A percentile compares a stretch with the other conserved stretches of the same genome.
phyloP scores from a whole-genome alignment of 257 asterid species.

The Capsicum pubescens region DNA sequence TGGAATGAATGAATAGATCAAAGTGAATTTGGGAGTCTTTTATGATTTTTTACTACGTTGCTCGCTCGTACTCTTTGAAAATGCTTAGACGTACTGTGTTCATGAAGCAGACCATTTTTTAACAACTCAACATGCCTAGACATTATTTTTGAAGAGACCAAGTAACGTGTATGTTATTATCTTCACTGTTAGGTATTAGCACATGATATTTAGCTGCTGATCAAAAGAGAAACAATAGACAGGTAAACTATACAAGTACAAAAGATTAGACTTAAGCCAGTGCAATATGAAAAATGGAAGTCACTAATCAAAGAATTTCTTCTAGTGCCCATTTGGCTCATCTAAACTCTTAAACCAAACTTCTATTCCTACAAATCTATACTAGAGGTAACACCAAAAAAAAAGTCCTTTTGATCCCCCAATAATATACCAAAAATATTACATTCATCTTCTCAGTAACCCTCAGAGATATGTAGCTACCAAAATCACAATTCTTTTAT shows the following conservation, averaged over 20 bases:
- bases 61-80: neutral
- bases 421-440: neutral
- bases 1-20: no score
- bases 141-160: no score
- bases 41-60: neutral
- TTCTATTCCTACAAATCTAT: neutral
- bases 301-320: neutral
- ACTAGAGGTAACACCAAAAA: constrained; percentile 5
- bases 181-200: no score
- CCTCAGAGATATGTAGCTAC: neutral
- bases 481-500: neutral
- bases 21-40: no score
- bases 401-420: constrained; percentile 2
- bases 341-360: neutral
- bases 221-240: no score
- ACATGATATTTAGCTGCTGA: neutral
- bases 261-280: neutral
- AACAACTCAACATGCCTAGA: neutral
- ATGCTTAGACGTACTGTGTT: no score
- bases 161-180: no score
- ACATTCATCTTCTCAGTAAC: neutral
- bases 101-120: no score
- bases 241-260: neutral
- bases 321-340: neutral
- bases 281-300: neutral